Evolutionary conservation across 2,329 filamentous ascomycete genomes (phyloP), one percentile per base, ranked within the genome.

Genomic region (Acephala macrosclerotiorum): DNA sequence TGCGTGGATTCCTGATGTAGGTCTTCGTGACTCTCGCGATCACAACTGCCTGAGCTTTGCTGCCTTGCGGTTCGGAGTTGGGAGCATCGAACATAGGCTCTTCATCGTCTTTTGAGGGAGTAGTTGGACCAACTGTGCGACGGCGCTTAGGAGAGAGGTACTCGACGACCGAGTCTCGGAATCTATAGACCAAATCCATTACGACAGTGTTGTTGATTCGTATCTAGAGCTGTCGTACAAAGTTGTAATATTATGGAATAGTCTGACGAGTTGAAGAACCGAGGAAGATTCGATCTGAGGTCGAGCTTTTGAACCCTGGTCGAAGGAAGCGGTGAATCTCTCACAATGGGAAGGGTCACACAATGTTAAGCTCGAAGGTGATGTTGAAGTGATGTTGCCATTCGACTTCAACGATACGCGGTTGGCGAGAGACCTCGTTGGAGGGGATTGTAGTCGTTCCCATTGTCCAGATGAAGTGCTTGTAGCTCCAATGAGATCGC

Each of bases 91-190:
- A 73, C 8, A 47, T 57, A 45, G 63, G 64, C 20, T 71, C 68
- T 25, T 55, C 53, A 6, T 38, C 51, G 14, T 61, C 56, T 47
- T 55, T 61, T 4, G 55, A 56, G 12, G 71, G 66, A n/a, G 69
- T 69, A 25, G 68, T 71, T 20, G 70, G 70, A 20, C 66, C 73
- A 26, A 70, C 56, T 20, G 75, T 77, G 25, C 74, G 74, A 42
- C 70, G 76, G 55, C 75, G 75, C 55, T 76, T 76, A 16, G 75
- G 75, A 16, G 75, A 75, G 49, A 77, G 62, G 57, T 70, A 73
- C 20, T 66, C 68, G 33, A 73, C 58, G 51, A 77, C 53, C 16
- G 70, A 70, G 58, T 76, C 73, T 61, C 69, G 71, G 47, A 77
- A 58, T 55, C 63, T 70, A 58, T 66, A 63, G n/a, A 77, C 51